These are phyloP conservation scores for Teratosphaeria nubilosa DNA, from an alignment of 2,329 filamentous ascomycete species.

Conservation along the genomic window DNA sequence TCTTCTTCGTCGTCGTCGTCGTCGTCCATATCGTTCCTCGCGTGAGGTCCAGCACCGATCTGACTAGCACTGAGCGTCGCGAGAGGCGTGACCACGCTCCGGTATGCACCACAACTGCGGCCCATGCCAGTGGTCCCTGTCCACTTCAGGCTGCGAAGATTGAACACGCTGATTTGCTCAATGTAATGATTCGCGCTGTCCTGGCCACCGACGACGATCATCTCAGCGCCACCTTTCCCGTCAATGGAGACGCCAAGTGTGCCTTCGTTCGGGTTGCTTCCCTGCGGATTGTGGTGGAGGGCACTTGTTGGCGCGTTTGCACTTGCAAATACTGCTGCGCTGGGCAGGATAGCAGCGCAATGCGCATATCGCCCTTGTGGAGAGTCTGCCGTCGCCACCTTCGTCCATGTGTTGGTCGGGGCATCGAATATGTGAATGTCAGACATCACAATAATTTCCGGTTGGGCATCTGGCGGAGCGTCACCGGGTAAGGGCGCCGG, in stretches of 20 bases:
- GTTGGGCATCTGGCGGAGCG: constrained; percentile 55
- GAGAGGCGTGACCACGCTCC: constrained; percentile 85
- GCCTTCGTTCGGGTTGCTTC: constrained; percentile 75
- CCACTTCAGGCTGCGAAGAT: constrained; percentile 89
- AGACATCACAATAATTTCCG: constrained; percentile 79
- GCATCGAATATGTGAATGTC: constrained; percentile 96
- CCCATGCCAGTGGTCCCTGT: constrained; percentile 78
- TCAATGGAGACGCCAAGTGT: constrained; percentile 81
- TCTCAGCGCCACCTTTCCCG: constrained; percentile 84
- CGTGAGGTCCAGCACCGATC: constrained; percentile 50
- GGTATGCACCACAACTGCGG: constrained; percentile 90
- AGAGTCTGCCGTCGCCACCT: constrained; percentile 59
- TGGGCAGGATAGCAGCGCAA: constrained; percentile 85
- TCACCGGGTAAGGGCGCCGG: constrained; percentile 47
- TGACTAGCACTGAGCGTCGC: constrained; percentile 54
- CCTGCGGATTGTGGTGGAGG: constrained; percentile 78
- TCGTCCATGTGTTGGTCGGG: constrained; percentile 71
- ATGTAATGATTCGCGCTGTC: constrained; percentile 98
- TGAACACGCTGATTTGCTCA: constrained; percentile 97
- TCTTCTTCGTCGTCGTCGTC: too few species aligned
- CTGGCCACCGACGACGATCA: constrained; percentile 94
- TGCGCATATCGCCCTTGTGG: constrained; percentile 95
- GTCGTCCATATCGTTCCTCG: constrained; percentile 32
- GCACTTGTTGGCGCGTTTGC: constrained; percentile 74
- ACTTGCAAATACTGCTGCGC: constrained; percentile 77